Percentiles rank a stretch among this genome's conserved stretches.
These are phyloP conservation scores for Abelmoschus esculentus DNA, from an alignment of 345 rosid species.

Conservation along the genomic window DNA sequence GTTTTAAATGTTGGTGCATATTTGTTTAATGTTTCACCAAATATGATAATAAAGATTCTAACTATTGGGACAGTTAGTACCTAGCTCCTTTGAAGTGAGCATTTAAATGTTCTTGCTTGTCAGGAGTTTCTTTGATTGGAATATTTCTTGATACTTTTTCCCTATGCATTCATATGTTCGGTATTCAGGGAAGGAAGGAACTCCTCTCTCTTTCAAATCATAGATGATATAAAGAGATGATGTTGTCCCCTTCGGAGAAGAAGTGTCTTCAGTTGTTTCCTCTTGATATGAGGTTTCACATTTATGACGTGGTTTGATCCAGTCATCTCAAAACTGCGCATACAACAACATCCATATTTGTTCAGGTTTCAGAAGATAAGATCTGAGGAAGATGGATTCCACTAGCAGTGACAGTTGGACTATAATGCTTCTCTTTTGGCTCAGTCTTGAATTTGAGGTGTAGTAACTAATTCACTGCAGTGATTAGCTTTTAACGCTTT, in stretches of 20 bases:
- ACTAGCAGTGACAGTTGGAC: conserved; percentile 3
- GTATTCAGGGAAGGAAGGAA: conserved; percentile 70
- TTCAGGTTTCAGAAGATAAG: conserved; percentile 54
- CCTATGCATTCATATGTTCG: neutral
- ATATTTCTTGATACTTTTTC: neutral
- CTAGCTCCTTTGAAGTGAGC: no score
- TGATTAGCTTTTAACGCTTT: conserved; percentile 3
- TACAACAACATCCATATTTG: conserved; percentile 47
- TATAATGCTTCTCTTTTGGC: conserved; percentile 4
- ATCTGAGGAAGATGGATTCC: conserved; percentile 5
- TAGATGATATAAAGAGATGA: conserved; percentile 72
- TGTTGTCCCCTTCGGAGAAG: conserved; percentile 71
- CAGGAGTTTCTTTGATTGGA: no score
- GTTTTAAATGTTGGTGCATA: no score
- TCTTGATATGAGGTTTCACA: conserved; percentile 84
- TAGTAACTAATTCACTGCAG: neutral
- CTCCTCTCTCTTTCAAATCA: conserved; percentile 65
- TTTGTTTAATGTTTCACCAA: no score
- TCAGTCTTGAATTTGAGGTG: conserved; percentile 13
- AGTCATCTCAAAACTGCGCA: conserved; percentile 55
- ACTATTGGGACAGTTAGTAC: no score
- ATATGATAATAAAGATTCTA: neutral
- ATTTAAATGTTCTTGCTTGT: no score
- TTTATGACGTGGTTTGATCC: conserved; percentile 84
- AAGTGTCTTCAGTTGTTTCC: conserved; percentile 63